Conservation (phyloP, 306 rosid genomes). For the Pterocarpus santalinus region DNA sequence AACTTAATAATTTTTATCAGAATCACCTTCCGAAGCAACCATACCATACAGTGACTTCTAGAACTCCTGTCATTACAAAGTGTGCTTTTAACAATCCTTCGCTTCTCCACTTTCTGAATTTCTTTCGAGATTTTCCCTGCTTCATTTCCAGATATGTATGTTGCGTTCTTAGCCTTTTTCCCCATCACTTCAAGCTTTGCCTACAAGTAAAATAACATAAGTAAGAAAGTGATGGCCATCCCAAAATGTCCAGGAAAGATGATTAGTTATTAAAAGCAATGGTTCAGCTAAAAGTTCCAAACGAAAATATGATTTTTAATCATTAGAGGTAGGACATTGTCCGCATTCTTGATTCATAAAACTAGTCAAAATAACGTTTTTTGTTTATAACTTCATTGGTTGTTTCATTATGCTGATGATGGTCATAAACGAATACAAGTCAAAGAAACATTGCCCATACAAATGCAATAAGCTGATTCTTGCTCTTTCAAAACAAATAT, state of each 20-base stretch:
- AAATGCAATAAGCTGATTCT: not conserved
- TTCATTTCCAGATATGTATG: conserved; percentile 92
- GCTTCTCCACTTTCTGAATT: conserved; percentile 98
- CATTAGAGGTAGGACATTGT: not conserved
- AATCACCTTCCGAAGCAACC: not conserved
- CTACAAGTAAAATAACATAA: conserved; percentile 54
- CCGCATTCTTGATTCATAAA: not conserved
- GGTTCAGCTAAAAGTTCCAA: conserved; percentile 5
- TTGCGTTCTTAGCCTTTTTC: conserved; percentile 97
- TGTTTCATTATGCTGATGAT: too few relatives aligned
- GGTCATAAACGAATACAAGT: too few relatives aligned
- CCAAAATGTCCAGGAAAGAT: conserved; percentile 22
- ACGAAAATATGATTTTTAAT: conserved; percentile 1
- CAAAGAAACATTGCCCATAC: not conserved
- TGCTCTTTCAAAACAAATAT: conserved; percentile 10
- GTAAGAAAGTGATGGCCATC: not conserved
- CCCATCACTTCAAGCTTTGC: conserved; percentile 99
- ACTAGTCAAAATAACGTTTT: not conserved
- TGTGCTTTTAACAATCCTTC: conserved; percentile 96
- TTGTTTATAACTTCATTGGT: too few relatives aligned
- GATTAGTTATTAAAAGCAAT: not conserved
- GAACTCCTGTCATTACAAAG: conserved; percentile 98
- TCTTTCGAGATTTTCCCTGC: conserved; percentile 97
- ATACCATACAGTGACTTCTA: conserved; percentile 99
- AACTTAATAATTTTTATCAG: conserved; percentile 5